Base-by-base conservation (phyloP, 2,329 filamentous ascomycete species). In the Trichoderma citrinoviride region DNA sequence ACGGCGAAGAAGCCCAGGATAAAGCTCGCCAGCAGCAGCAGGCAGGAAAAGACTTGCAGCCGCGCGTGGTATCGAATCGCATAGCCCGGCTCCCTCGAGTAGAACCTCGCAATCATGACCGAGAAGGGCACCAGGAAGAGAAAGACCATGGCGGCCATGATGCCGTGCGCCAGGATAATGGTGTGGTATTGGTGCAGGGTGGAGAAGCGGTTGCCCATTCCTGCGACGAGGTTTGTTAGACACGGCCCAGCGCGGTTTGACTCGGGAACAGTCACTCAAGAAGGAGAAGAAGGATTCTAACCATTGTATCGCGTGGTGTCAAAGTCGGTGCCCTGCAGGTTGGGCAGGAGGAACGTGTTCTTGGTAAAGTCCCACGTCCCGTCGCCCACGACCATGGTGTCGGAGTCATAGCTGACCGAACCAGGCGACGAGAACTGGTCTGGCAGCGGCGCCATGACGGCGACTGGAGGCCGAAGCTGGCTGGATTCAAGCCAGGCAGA, bases 261-360 rank as follows among this genome's bases (percentile, higher is more conserved):
- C 57, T 40, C 40, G 29, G 5, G 33, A 3, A 37, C 5, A 37
- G 10, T 12, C 29, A 33, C 7, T 33, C 29, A 10, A 33, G 7
- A 33, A 10, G 29, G 1, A 33, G 29, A 33, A 10, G 29, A 10
- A 8, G 29, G 10, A 29, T 53, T 40, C 54, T 19, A 49, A 92
- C 90, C 91, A 84, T 95, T 95, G 78, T 92, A 93, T 74, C 84
- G 87, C 87, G 91, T 93, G 6, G 91, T 93, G 56, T 89, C 89
- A 75, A 92, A 91, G 74, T 93, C 91, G 68, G 92, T 77, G 8
- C 90, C 90, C 71, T 88, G 81, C 52, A 95, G 79, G 72, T 93
- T 93, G 41, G 91, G 91, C 58, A 95, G 79, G 61, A 95, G 79
- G 74, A 94, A 95, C 19, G 85, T 87, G 73, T 93, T 92, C 74